Conservation (phyloP, 495 filamentous ascomycete species). For the Chaetomidium leptoderma region DNA sequence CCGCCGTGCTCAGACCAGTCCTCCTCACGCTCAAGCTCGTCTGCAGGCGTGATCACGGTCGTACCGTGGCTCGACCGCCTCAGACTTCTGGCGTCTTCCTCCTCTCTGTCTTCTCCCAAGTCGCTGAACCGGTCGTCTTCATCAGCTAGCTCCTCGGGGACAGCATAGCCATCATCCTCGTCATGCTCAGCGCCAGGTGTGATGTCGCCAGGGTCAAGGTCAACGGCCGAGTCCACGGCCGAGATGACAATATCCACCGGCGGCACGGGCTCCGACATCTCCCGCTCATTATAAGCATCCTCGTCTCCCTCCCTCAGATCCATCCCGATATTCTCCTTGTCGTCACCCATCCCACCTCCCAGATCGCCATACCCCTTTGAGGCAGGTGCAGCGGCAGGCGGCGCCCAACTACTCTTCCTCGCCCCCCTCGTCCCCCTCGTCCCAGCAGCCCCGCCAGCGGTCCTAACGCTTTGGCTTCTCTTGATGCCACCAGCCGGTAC, state of each 20-base stretch:
- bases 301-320: conserved; percentile 46
- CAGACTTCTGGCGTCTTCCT: conserved; percentile 11
- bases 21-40: conserved; percentile 44
- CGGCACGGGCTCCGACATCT: conserved; percentile 11
- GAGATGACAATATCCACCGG: conserved; percentile 23
- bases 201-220: background rate
- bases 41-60: conserved; percentile 57
- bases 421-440: conserved; percentile 52
- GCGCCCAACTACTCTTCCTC: conserved; percentile 71
- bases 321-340: conserved; percentile 38
- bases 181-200: background rate
- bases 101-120: background rate
- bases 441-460: conserved; percentile 53
- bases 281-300: conserved; percentile 26
- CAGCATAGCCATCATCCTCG: conserved; percentile 12
- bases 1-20: conserved; percentile 23
- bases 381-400: conserved; percentile 27
- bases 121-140: conserved; percentile 10
- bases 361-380: conserved; percentile 47
- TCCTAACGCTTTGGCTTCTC: conserved; percentile 56
- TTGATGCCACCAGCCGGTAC: conserved; percentile 57
- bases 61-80: conserved; percentile 25
- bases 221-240: background rate
- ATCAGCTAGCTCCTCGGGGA: background rate
- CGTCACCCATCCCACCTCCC: conserved; percentile 22